A percentile compares a stretch with the other conserved stretches of the same genome.
Evolutionary conservation across 1,139 yeast genomes (phyloP).

Genomic region (Geotrichum candidum): DNA sequence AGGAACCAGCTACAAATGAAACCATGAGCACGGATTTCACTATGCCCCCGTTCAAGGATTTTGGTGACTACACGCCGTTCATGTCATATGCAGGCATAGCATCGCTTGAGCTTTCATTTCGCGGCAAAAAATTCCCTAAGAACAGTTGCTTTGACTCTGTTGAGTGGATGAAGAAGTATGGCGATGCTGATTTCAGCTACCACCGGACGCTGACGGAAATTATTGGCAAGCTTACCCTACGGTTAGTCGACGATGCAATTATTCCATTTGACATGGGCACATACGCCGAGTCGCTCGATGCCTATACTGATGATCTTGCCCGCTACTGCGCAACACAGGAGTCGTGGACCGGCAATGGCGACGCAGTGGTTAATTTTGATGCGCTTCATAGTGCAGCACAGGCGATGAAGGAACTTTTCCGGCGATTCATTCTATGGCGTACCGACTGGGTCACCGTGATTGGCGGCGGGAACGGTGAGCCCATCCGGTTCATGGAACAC

Average conservation of each 20-base stretch:
- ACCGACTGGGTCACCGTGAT: constrained; percentile 52
- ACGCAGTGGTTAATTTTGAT: constrained; percentile 21
- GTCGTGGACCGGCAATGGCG: constrained; percentile 13
- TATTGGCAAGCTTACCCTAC: constrained; percentile 48
- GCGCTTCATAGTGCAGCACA: constrained; percentile 27
- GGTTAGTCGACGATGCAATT: constrained; percentile 64
- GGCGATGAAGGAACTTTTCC: constrained; percentile 25
- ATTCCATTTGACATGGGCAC: constrained; percentile 62
- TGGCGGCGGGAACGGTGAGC: constrained; percentile 42
- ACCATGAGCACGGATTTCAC: constrained; percentile 21
- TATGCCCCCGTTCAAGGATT: constrained; percentile 15
- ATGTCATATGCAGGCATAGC: constrained; percentile 63
- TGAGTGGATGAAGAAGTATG: constrained; percentile 29
- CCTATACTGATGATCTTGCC: constrained; percentile 47
- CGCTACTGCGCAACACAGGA: constrained; percentile 35
- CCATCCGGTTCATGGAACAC: constrained; percentile 60
- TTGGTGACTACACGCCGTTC: constrained; percentile 65
- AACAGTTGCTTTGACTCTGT: constrained; percentile 65
- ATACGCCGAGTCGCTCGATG: constrained; percentile 43
- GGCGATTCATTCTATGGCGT: constrained; percentile 41
- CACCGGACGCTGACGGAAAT: constrained; percentile 57
- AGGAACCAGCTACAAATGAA: constrained; percentile 32
- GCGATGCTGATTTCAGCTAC: constrained; percentile 39
- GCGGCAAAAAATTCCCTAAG: constrained; percentile 43
- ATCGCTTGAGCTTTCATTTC: constrained; percentile 53